Base-by-base conservation (phyloP, 2,329 filamentous ascomycete genomes). In the Lecanoromycetidae sp. region DNA sequence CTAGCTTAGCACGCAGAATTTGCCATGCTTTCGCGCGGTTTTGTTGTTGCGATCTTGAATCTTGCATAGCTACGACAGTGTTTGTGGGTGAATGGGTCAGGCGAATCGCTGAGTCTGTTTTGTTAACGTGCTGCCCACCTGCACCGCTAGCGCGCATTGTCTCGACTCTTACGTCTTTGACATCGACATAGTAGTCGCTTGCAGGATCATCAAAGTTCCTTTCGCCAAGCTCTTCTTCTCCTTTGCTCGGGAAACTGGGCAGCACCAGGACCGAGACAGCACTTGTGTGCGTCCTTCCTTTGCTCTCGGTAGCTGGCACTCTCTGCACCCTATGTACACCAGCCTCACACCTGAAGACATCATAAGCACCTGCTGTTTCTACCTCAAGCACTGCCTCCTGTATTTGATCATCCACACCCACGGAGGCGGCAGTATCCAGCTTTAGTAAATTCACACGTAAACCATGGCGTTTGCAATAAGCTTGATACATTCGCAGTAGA, bases 91-190 rank as follows among this genome's bases (percentile, higher is more conserved):
- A 66, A 68, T 98, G 91, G 2, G 88, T 96, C 58, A 98, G 72
- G 8, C 91, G 82, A 52, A 98, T 85, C 3, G 91, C 91, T 25
- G 87, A 94, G 68, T 98, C 91, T 0, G 91, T 98, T 63, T 90
- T 95, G 68, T 98, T 98, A 61, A 98, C 91, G 66, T 98, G 91
- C 68, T 98, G 91, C 1, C 91, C 91, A 26, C 91, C 91, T 0
- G 91, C 90, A 50, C 91, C 91, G 37, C 86, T 73, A 0, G 91
- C 87, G 13, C 88, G 77, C 88, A 96, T 94, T 51, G 87, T 86
- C 61, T 98, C 91, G 17, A 78, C 71, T 43, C 75, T 75, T 20
- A 98, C 87, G 50, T 98, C 90, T 51, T 79, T 74, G 5, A 84
- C 79, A 59, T 93, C 79, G 50, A 98, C 74, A 67, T 88, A 94